Conservation (phyloP, 352 stramenopile species). For the Globisporangium canariense region DNA sequence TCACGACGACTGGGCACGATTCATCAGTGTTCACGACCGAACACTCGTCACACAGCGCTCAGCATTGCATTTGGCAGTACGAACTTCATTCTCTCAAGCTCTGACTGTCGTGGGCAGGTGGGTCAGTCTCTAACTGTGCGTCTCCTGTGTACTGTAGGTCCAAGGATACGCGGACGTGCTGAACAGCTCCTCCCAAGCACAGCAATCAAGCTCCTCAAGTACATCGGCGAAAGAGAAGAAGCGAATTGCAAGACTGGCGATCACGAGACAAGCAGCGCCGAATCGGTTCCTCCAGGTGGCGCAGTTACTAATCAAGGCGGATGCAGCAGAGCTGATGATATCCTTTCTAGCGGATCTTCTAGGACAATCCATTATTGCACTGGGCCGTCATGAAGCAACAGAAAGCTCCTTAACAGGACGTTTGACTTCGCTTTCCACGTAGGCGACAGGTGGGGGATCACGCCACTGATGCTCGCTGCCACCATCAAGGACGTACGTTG, state of each 20-base stretch:
- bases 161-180: constrained; percentile 31
- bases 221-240: background rate
- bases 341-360: constrained; percentile 12
- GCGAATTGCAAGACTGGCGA: constrained; percentile 3
- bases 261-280: constrained; percentile 8
- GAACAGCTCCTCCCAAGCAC: background rate
- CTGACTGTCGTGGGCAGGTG: too few species aligned
- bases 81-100: background rate
- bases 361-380: background rate
- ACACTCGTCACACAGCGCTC: constrained; percentile 34
- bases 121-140: background rate
- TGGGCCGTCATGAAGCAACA: too few species aligned
- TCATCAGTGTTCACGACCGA: constrained; percentile 24
- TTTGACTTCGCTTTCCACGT: background rate
- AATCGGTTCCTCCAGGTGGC: constrained; percentile 34
- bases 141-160: constrained; percentile 15
- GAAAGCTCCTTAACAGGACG: constrained; percentile 9
- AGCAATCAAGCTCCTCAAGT: background rate
- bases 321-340: constrained; percentile 21
- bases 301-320: constrained; percentile 32
- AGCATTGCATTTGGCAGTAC: constrained; percentile 48
- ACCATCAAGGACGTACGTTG: constrained; percentile 25
- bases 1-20: background rate
- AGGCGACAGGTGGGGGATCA: constrained; percentile 57
- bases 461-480: constrained; percentile 57